Evolutionary conservation across 768 basidiomycete species (phyloP).

Genomic region (Mycena galopus): DNA sequence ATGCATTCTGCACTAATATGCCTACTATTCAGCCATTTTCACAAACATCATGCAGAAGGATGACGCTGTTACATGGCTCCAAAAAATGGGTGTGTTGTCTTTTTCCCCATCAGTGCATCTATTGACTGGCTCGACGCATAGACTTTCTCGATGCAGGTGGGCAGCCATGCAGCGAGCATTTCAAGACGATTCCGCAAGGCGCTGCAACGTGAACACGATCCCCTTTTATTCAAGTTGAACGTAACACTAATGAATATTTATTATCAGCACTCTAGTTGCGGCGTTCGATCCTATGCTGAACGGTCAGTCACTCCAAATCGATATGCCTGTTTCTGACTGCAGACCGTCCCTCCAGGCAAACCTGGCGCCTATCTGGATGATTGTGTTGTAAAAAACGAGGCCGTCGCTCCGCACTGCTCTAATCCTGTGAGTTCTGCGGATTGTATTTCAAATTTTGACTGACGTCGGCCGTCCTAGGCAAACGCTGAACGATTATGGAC

Average conservation of each 20-base stretch:
- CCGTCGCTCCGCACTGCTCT: neutral
- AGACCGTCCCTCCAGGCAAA: neutral
- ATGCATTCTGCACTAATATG: neutral
- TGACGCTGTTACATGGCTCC: neutral
- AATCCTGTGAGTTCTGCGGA: constrained; percentile 14
- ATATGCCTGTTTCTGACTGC: too few species aligned
- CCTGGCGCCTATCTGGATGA: constrained; percentile 17
- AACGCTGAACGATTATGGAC: neutral
- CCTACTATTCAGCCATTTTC: neutral
- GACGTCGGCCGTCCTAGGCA: too few species aligned
- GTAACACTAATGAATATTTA: neutral
- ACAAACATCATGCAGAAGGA: constrained; percentile 1
- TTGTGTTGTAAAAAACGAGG: constrained; percentile 3
- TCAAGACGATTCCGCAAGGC: constrained; percentile 19
- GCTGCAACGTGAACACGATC: constrained; percentile 28
- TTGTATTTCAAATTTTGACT: too few species aligned
- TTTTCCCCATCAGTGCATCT: too few species aligned
- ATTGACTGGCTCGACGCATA: too few species aligned
- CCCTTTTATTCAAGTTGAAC: too few species aligned
- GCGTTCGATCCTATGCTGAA: constrained; percentile 28
- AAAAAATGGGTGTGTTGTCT: neutral
- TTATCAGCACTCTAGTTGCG: constrained; percentile 28
- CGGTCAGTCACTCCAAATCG: constrained; percentile 1
- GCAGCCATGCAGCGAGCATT: neutral
- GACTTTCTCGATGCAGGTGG: constrained; percentile 9